Evolutionary conservation across 1,284 basidiomycete species (phyloP).

Genomic region (Trametes hirsuta): DNA sequence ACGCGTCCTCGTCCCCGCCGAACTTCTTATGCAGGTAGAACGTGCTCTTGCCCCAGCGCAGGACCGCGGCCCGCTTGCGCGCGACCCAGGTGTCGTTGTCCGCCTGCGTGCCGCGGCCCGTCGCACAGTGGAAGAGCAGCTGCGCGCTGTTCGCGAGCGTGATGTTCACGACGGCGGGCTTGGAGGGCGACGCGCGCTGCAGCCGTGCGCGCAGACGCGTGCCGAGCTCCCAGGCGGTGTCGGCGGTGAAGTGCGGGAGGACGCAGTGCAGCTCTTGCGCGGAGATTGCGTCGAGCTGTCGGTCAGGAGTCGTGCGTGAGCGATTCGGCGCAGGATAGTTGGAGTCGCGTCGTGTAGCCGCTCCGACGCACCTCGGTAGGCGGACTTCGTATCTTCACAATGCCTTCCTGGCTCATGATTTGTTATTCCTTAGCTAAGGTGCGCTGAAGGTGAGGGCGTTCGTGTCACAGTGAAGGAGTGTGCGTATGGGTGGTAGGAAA

Average conservation of each 20-base stretch:
- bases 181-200: conserved; percentile 20
- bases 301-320: background rate
- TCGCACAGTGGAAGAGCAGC: conserved; percentile 37
- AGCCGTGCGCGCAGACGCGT: conserved; percentile 33
- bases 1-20: conserved; percentile 27
- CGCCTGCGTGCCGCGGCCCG: conserved; percentile 34
- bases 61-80: conserved; percentile 40
- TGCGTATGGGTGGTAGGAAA: background rate
- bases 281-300: conserved; percentile 21
- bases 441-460: background rate
- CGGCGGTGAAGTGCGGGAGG: conserved; percentile 31
- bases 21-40: conserved; percentile 32
- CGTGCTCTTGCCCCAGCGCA: conserved; percentile 37
- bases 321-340: background rate
- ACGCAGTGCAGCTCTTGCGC: conserved; percentile 25
- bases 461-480: background rate
- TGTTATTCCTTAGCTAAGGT: background rate
- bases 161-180: conserved; percentile 32
- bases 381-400: conserved; percentile 21
- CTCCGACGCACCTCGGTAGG: conserved; percentile 15
- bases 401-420: conserved; percentile 14
- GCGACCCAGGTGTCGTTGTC: conserved; percentile 42
- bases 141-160: conserved; percentile 35
- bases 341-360: background rate
- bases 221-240: conserved; percentile 39